Evolutionary conservation across 768 basidiomycete genomes (phyloP), one percentile per base, ranked within the genome.

Genomic region (Lactifluus pinguis): DNA sequence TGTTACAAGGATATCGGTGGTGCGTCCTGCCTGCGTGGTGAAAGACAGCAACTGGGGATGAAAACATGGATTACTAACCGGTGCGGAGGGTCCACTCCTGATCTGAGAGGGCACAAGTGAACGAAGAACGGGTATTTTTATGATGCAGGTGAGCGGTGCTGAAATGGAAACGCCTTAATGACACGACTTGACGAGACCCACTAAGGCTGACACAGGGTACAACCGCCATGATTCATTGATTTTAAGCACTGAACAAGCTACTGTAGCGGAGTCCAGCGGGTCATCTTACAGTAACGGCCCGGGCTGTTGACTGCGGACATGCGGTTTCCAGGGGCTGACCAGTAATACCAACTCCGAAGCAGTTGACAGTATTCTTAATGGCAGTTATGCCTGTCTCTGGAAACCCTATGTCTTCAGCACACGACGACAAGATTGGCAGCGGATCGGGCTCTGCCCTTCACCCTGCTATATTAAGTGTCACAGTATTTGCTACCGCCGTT

Each of bases 1-100:
- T 62, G 81, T 76, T 67, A 82, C 82, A 0, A 92, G 74, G 36
- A 87, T 73, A 67, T 83, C 80, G 55, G 87, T 84, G 3, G 84
- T 86, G 39, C 87, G 83, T 53, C 88, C 89, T 91, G 62, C 29
- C 21, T 44, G 39, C 13, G 51, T 34, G 47, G 45, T 41, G 32
- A 21, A 14, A 39, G 41, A 25, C 49, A 13, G 32, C 39, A 32
- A 36, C n/a, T 15, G 48, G 25, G 38, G 57, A 25, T 55, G 62
- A 25, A 36, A 11, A 29, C 9, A n/a, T 21, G 29, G 36, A 44
- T 72, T 36, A 61, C 72, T 41, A 60, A 85, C 89, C 87, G 67
- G 86, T 87, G 29, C 86, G 83, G 53, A 89, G 77, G 68, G 88
- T 82, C 88, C 88, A 91, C 66, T 91, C 89, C 7, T 77, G 75